Percentiles rank a stretch among this genome's conserved stretches.
phyloP scores from a whole-genome alignment of 805 yeast genomes.

The Millerago galiae region DNA sequence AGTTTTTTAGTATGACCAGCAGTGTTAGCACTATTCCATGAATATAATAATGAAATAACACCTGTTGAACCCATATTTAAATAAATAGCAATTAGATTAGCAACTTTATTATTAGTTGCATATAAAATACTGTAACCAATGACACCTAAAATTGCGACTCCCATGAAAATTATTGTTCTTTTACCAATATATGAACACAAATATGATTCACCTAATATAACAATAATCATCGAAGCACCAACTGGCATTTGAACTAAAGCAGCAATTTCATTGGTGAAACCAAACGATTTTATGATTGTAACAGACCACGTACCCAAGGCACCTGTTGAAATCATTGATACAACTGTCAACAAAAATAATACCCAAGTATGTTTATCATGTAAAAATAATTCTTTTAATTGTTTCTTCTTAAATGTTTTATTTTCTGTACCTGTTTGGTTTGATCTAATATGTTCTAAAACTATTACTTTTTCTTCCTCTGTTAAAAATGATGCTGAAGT shows the following conservation, averaged over 20 bases:
- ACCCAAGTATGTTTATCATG: slow-evolving; percentile 45
- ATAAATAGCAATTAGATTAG: slow-evolving; percentile 44
- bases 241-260: slow-evolving; percentile 52
- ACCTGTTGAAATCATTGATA: slow-evolving; percentile 45
- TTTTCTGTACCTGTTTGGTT: slow-evolving; percentile 45
- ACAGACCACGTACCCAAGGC: slow-evolving; percentile 32
- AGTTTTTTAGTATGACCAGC: slow-evolving; percentile 57
- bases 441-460: slow-evolving; percentile 35
- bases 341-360: slow-evolving; percentile 36
- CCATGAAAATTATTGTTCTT: slow-evolving; percentile 30
- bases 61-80: slow-evolving; percentile 49
- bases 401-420: slow-evolving; percentile 34
- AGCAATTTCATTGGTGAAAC: slow-evolving; percentile 35
- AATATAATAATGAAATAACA: slow-evolving; percentile 49
- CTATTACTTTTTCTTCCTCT: slow-evolving; percentile 34
- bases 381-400: slow-evolving; percentile 36
- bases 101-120: slow-evolving; percentile 32
- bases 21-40: slow-evolving; percentile 58
- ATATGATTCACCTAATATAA: slow-evolving; percentile 34
- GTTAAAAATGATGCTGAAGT: slow-evolving; percentile 29
- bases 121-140: slow-evolving; percentile 43
- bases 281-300: slow-evolving; percentile 38
- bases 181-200: slow-evolving; percentile 30
- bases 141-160: slow-evolving; percentile 41
- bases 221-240: slow-evolving; percentile 41